Evolutionary conservation across 768 basidiomycete genomes (phyloP).

Genomic region (Mycena vitilis): DNA sequence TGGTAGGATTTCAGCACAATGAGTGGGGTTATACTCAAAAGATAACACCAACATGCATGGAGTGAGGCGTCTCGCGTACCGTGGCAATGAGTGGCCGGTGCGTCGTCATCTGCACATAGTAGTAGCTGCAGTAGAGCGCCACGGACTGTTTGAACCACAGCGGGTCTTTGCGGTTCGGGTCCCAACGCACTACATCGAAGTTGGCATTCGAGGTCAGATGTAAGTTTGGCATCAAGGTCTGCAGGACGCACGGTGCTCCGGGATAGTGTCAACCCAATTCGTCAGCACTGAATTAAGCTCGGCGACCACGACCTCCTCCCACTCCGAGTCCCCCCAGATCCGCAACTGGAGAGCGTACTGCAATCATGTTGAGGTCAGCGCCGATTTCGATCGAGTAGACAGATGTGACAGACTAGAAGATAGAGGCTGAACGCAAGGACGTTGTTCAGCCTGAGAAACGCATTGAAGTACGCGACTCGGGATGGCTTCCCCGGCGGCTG

Average conservation of each 20-base stretch:
- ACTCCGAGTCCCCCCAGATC: too few relatives aligned
- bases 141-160: constrained; percentile 69
- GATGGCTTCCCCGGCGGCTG: constrained; percentile 59
- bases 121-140: constrained; percentile 58
- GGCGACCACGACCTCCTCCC: too few relatives aligned
- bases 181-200: constrained; percentile 42
- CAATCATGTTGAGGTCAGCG: background rate
- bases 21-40: too few relatives aligned
- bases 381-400: too few relatives aligned
- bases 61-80: constrained; percentile 51
- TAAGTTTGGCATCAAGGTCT: too few relatives aligned
- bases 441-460: constrained; percentile 51
- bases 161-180: constrained; percentile 49
- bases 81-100: constrained; percentile 86
- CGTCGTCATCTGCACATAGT: constrained; percentile 74
- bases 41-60: too few relatives aligned
- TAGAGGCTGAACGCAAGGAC: constrained; percentile 58
- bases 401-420: constrained; percentile 55
- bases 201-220: too few relatives aligned
- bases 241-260: too few relatives aligned
- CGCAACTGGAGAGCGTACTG: too few relatives aligned
- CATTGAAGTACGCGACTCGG: constrained; percentile 54
- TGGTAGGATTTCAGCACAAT: too few relatives aligned
- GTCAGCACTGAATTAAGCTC: too few relatives aligned
- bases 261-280: too few relatives aligned